These are phyloP conservation scores for Sclerotinia trifoliorum DNA, from an alignment of 2,329 filamentous ascomycete genomes.

Conservation along the genomic window DNA sequence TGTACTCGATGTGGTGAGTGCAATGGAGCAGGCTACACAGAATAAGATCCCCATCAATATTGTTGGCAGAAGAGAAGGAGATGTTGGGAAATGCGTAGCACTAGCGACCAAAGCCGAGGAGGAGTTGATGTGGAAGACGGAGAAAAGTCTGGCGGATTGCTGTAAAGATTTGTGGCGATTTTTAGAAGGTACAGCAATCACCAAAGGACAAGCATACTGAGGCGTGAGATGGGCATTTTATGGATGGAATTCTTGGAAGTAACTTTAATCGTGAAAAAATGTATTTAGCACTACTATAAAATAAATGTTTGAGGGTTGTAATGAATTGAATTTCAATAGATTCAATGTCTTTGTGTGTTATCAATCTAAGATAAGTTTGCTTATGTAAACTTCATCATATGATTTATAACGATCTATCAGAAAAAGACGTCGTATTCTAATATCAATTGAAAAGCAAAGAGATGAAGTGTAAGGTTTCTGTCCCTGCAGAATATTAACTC, in stretches of 20 bases:
- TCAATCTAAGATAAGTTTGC: slow-evolving; percentile 11
- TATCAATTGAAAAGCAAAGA: not conserved
- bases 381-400: slow-evolving; percentile 11
- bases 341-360: not conserved
- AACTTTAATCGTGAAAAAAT: not conserved
- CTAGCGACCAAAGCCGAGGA: slow-evolving; percentile 43
- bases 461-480: not conserved
- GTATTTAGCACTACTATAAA: not conserved
- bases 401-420: not conserved
- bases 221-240: not conserved
- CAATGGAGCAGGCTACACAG: slow-evolving; percentile 43
- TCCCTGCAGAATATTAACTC: too few relatives aligned
- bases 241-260: not conserved
- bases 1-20: slow-evolving; percentile 46
- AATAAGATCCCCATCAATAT: slow-evolving; percentile 43
- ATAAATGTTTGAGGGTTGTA: not conserved
- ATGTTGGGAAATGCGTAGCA: slow-evolving; percentile 48
- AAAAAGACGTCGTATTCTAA: not conserved
- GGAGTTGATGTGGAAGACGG: slow-evolving; percentile 47
- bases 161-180: slow-evolving; percentile 34
- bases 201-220: not conserved
- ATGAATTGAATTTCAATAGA: not conserved
- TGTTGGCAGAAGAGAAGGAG: slow-evolving; percentile 44
- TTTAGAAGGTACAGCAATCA: slow-evolving; percentile 25
- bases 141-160: slow-evolving; percentile 33